Base-by-base conservation (phyloP, 768 basidiomycete genomes). In the Russula abietina region DNA sequence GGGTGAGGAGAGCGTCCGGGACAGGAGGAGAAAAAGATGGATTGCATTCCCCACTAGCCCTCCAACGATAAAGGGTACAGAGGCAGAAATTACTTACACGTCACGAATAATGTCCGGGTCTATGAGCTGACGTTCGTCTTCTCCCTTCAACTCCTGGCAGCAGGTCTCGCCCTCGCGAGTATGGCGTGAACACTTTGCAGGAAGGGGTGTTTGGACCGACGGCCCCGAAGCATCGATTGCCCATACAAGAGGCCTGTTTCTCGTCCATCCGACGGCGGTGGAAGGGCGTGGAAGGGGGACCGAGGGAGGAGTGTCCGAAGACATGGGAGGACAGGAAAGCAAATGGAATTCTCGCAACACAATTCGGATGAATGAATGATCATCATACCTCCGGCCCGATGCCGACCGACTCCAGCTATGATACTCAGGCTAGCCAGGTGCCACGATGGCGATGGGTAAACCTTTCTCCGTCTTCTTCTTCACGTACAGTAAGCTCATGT, bases 81-180 rank as follows among this genome's bases (percentile, higher is more conserved):
- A 51, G 50, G 26, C 12, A 16, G 32, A 45, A 45, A 4, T 36
- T 4, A 76, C 89, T 72, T 70, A 93, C 91, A 92, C 83, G 66
- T 95, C 93, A 9, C 92, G 85, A 22, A 96, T 81, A 52, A 95
- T 76, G 65, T 95, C 93, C 0, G 94, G 93, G 71, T 96, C 84
- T 41, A 96, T 77, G 41, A 97, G 81, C 0, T 83, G 87, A 28
- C 93, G 82, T 62, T 93, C 86, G 53, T 93, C 90, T 14, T 86
- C 82, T 55, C 77, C 83, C 70, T 85, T 91, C 62, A 96, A 83
- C 59, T 94, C 91, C 69, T 91, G 89, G 78, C 93, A 97, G 75
- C 94, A 96, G 4, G 93, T 74, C 55, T 81, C 82, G 50, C 75
- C 61, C 12, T 75, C 76, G 36, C 80, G 79, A 36, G 76, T 73